phyloP scores from a whole-genome alignment of 306 rosid genomes.

The Ormosia emarginata region DNA sequence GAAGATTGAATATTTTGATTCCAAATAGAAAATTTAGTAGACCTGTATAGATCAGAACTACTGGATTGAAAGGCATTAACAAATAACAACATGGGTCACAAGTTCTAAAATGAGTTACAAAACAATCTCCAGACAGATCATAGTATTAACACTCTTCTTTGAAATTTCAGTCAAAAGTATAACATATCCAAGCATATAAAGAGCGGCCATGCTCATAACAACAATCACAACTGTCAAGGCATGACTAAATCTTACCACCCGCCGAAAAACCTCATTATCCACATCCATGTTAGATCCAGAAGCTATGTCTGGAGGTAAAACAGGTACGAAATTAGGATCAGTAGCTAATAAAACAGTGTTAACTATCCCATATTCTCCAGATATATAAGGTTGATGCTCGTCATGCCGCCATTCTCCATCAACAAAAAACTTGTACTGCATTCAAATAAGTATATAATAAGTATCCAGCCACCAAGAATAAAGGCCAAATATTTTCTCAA shows the following conservation, averaged over 20 bases:
- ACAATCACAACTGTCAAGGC: slow-evolving; percentile 7
- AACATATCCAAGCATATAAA: slow-evolving; percentile 2
- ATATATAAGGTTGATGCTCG: slow-evolving; percentile 65
- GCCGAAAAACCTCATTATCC: slow-evolving; percentile 74
- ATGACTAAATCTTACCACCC: slow-evolving; percentile 55
- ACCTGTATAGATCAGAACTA: not conserved
- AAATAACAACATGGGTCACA: not conserved
- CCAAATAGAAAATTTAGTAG: not conserved
- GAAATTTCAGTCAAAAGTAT: slow-evolving; percentile 11
- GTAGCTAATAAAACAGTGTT: slow-evolving; percentile 74
- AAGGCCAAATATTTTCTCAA: slow-evolving; percentile 11
- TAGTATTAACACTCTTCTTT: not conserved
- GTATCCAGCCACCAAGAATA: slow-evolving; percentile 19
- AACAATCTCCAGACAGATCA: not conserved
- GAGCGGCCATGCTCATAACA: not conserved
- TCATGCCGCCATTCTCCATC: slow-evolving; percentile 98
- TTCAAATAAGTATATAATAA: slow-evolving; percentile 20
- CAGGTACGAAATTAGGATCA: slow-evolving; percentile 59
- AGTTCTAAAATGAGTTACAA: not conserved
- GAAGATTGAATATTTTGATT: not conserved
- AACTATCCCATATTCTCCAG: slow-evolving; percentile 79
- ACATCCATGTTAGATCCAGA: slow-evolving; percentile 92
- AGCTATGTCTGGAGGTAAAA: slow-evolving; percentile 46
- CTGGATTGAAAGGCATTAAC: slow-evolving; percentile 1
- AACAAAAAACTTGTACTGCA: slow-evolving; percentile 97